phyloP scores from a whole-genome alignment of 495 filamentous ascomycete species.

The Trichodelitschia bisporula region DNA sequence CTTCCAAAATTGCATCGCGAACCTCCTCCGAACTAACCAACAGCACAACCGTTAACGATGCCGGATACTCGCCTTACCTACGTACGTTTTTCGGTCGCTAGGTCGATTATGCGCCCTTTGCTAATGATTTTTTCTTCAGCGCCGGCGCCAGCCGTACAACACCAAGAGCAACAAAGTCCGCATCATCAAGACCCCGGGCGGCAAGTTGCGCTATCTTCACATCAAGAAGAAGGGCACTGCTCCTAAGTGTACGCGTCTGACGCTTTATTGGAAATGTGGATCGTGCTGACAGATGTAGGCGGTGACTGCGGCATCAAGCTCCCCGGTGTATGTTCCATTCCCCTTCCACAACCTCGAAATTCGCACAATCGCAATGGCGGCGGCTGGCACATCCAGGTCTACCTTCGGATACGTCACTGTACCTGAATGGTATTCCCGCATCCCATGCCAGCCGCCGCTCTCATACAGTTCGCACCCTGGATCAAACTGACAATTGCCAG shows the following conservation, averaged over 20 bases:
- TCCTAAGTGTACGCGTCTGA: no score
- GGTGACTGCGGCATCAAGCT: conserved; percentile 75
- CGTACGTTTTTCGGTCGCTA: conserved; percentile 8
- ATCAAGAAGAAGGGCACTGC: conserved; percentile 95
- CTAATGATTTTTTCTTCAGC: no score
- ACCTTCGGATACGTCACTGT: no score
- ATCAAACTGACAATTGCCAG: conserved; percentile 18
- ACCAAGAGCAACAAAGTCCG: conserved; percentile 92
- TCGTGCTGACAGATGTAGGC: no score
- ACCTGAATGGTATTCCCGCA: neutral
- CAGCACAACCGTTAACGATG: conserved; percentile 7
- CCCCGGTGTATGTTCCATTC: conserved; percentile 75
- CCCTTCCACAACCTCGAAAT: no score
- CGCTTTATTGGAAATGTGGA: no score
- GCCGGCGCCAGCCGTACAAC: no score
- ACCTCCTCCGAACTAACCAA: conserved; percentile 1
- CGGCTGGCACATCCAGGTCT: no score
- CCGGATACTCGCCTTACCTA: conserved; percentile 9
- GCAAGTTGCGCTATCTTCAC: conserved; percentile 81
- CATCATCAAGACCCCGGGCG: conserved; percentile 87
- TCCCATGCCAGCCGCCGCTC: neutral
- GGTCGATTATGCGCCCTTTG: no score
- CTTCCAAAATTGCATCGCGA: no score
- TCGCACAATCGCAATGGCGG: no score
- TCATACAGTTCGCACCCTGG: neutral